Percentiles rank a stretch among this genome's conserved stretches.
Evolutionary conservation across 2,329 filamentous ascomycete genomes (phyloP).

Genomic region (Colletotrichum horii): DNA sequence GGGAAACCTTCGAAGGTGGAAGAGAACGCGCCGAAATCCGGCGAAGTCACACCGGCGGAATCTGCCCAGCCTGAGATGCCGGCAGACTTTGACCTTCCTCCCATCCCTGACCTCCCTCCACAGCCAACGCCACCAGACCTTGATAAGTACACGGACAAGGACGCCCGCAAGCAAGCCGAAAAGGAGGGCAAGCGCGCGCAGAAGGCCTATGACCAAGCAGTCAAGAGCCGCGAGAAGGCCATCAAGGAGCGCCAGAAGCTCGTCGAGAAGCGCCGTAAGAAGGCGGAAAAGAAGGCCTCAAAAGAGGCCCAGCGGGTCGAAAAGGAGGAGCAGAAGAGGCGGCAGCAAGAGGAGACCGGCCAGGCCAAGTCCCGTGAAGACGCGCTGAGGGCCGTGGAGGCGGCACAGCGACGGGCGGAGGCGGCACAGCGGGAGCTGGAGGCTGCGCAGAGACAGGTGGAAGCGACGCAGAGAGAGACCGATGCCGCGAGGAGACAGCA

Average conservation of each 20-base stretch:
- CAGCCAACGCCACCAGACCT: conserved; percentile 63
- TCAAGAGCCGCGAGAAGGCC: conserved; percentile 70
- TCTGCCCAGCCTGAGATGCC: background rate
- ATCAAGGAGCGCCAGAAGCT: conserved; percentile 68
- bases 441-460: conserved; percentile 19
- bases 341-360: conserved; percentile 30
- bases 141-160: conserved; percentile 65
- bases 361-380: conserved; percentile 35
- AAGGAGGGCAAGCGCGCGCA: conserved; percentile 68
- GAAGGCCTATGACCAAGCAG: conserved; percentile 69
- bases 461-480: conserved; percentile 16
- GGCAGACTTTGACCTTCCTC: conserved; percentile 35
- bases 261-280: conserved; percentile 57
- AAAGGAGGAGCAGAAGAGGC: conserved; percentile 33
- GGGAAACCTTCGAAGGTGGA: background rate
- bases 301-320: conserved; percentile 35
- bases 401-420: conserved; percentile 16
- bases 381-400: conserved; percentile 3
- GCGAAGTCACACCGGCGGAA: background rate
- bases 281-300: conserved; percentile 46
- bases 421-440: conserved; percentile 21
- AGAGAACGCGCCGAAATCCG: no score
- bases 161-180: conserved; percentile 70
- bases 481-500: conserved; percentile 1
- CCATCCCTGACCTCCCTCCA: conserved; percentile 55